Evolutionary conservation across 2,329 filamentous ascomycete genomes (phyloP).

Genomic region (Ophiognomonia clavigignenti-juglandacearum): DNA sequence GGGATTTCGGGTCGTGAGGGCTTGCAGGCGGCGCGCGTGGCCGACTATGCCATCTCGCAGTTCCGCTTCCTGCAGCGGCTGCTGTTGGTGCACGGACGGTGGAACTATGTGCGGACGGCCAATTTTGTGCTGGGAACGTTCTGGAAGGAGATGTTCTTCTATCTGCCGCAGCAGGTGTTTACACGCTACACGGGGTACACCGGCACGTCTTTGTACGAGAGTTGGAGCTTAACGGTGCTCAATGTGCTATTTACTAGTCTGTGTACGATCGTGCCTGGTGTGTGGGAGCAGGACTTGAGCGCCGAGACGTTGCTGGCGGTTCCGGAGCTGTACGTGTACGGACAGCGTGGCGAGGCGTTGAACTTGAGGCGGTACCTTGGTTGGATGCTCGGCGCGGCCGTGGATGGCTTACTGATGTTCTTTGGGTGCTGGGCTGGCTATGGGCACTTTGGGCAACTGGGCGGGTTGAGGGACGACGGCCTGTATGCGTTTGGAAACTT

Average conservation of each 20-base stretch:
- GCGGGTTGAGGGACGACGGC: constrained; percentile 55
- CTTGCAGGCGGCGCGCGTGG: constrained; percentile 81
- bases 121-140: constrained; percentile 89
- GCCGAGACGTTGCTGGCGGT: constrained; percentile 86
- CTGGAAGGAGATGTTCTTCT: constrained; percentile 85
- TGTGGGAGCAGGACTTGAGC: constrained; percentile 85
- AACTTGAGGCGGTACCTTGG: constrained; percentile 68
- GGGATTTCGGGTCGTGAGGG: constrained; percentile 92
- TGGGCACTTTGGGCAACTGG: constrained; percentile 35
- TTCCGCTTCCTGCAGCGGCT: constrained; percentile 85
- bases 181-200: constrained; percentile 83
- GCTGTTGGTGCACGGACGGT: constrained; percentile 78
- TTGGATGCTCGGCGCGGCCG: constrained; percentile 73
- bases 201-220: constrained; percentile 86
- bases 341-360: constrained; percentile 68
- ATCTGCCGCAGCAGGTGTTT: constrained; percentile 77
- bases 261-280: constrained; percentile 80
- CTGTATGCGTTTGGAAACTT: constrained; percentile 72
- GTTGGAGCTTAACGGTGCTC: constrained; percentile 82
- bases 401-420: constrained; percentile 67
- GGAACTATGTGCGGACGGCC: constrained; percentile 85
- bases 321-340: constrained; percentile 83
- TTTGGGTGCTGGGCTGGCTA: constrained; percentile 56
- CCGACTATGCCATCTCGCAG: constrained; percentile 87
- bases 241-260: constrained; percentile 93